Evolutionary conservation across 345 rosid species (phyloP), one percentile per base, ranked within the genome.

Genomic region (Hypericum androsaemum): DNA sequence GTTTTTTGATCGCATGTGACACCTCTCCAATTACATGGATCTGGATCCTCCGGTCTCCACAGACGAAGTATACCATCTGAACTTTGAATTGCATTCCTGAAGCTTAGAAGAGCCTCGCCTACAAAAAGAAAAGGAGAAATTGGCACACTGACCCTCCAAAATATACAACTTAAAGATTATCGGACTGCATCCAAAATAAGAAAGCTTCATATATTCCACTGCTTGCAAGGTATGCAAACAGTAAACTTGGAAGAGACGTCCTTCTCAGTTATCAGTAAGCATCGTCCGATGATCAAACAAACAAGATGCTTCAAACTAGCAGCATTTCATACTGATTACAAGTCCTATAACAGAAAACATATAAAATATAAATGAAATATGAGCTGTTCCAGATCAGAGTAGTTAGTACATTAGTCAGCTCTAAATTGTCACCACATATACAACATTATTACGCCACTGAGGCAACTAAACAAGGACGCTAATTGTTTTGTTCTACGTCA

Each of bases 11-110:
- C 88, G 61, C 98, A 92, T 45, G 71, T 71, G 60, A 92, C 94
- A 49, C 98, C 96, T 67, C 79, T 81, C 98, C 98, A 92, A 49
- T 68, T 70, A 73, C 98, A 92, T 53, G 98, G 98, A 58, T 92
- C 89, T 16, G 89, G 83, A 78, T 85, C 98, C 83, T 88, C 98
- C 7, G 95, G 96, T 70, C 96, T 88, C 96, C 98, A 90, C n/a
- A 66, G 70, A 64, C 69, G 61, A 62, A 90, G 80, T 49, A 75
- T 43, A 55, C 84, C 84, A 68, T 90, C 88, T 39, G 98, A 84
- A 61, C 57, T 68, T 56, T 66, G 59, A 73, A 90, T 65, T 57
- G 76, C 82, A 48, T 61, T 69, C 69, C 74, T 80, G 73, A 90
- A 88, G 70, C 77, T 81, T 61, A 88, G 56, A 61, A 90, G 98